Evolutionary conservation across 306 rosid genomes (phyloP), one percentile per base, ranked within the genome.

Genomic region (Inga oerstediana): DNA sequence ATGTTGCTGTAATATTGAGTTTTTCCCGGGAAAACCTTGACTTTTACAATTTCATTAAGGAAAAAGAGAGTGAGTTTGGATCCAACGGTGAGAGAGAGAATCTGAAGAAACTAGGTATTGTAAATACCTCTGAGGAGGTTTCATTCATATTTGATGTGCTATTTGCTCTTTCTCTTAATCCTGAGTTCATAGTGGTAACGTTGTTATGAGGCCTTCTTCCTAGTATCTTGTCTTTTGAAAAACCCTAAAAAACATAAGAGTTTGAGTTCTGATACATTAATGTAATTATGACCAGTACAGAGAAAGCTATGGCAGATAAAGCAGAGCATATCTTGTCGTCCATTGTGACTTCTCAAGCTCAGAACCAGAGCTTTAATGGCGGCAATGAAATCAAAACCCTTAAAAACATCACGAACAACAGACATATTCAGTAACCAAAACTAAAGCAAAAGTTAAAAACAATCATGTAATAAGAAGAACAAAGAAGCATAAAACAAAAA

Each of bases 251-350:
- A 64, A 78, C 51, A 49, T 81, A 34, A 3, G 56, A 64, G 39
- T 59, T 27, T 13, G 86, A 79, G 81, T 76, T 76, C 49, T 82
- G 86, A 79, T 79, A 84, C 16, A 27, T 70, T 15, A 87, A 75
- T 62, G 72, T 79, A n/a, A 85, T 17, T 3, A 71, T 75, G 76
- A 82, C 4, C 22, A 84, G 41, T 24, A 82, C 27, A 35, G 88
- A 59, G 67, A 82, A 56, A 22, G 72, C 7, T 45, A 85, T 72
- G 71, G 58, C 72, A 70, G 27, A 70, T 34, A 79, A 17, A 81
- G 69, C n/a, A 69, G 80, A 46, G 14, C 75, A 27, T 64, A 56
- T 45, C 74, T 35, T 67, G 46, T 61, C 84, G 80, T 84, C 84
- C 90, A 82, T 76, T 24, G 41, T 35, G 43, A 10, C 35, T 67